Conservation (phyloP, 768 basidiomycete genomes). For the Termitomyces sp. region DNA sequence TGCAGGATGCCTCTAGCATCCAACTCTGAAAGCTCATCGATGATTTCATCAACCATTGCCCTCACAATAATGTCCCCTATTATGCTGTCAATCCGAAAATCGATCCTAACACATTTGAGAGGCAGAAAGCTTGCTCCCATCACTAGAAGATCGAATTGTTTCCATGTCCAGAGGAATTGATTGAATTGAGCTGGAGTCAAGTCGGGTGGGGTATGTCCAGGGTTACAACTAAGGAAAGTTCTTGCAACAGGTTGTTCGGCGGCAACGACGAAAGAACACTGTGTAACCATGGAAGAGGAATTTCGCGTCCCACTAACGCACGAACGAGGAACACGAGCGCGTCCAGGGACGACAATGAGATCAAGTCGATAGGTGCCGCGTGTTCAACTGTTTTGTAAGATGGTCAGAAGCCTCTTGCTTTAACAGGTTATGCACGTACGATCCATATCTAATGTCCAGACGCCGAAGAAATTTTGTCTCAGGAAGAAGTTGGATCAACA, state of each 20-base stretch:
- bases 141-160: constrained; percentile 21
- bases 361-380: constrained; percentile 8
- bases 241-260: constrained; percentile 12
- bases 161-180: constrained; percentile 18
- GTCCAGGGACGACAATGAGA: constrained; percentile 8
- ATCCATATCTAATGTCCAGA: constrained; percentile 7
- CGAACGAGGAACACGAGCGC: constrained; percentile 17
- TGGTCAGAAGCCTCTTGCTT: constrained; percentile 12
- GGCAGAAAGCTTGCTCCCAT: constrained; percentile 15
- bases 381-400: constrained; percentile 12
- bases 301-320: constrained; percentile 20
- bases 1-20: constrained; percentile 7
- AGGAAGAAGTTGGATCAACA: neutral
- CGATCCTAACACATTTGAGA: constrained; percentile 14
- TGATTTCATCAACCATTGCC: constrained; percentile 7
- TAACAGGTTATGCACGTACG: constrained; percentile 1
- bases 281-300: constrained; percentile 22
- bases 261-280: constrained; percentile 17
- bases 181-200: constrained; percentile 17
- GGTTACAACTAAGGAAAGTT: constrained; percentile 17
- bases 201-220: constrained; percentile 24
- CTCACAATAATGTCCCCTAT: constrained; percentile 8
- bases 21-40: neutral
- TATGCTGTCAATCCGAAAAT: constrained; percentile 10
- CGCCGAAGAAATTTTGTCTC: neutral